Conservation (phyloP, 2,329 filamentous ascomycete genomes). For the Ophiostoma populinum region DNA sequence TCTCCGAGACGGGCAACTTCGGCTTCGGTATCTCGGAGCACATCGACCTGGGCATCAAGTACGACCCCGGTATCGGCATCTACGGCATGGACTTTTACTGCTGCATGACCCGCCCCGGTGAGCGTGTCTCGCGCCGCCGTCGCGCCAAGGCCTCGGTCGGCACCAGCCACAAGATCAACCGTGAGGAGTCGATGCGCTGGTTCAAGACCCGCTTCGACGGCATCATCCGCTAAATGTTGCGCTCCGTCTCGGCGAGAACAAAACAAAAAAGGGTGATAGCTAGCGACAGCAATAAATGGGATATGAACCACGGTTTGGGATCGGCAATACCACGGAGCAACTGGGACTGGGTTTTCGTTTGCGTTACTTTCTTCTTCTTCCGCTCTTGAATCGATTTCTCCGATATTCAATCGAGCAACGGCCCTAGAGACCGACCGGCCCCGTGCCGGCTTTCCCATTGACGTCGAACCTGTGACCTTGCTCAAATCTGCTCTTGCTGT, state of each 20-base stretch:
- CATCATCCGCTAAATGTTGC: slow-evolving; percentile 82
- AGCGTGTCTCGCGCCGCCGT: slow-evolving; percentile 91
- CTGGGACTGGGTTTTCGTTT: not conserved
- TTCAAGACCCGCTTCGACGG: slow-evolving; percentile 84
- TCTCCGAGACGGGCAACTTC: slow-evolving; percentile 99
- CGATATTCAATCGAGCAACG: slow-evolving; percentile 41
- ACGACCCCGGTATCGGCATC: slow-evolving; percentile 94
- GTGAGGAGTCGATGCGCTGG: slow-evolving; percentile 94
- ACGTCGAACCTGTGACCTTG: not conserved
- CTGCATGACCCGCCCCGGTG: slow-evolving; percentile 99
- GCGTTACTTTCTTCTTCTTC: slow-evolving; percentile 14
- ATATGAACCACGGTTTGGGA: slow-evolving; percentile 4
- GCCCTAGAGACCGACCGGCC: slow-evolving; percentile 60
- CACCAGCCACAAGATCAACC: slow-evolving; percentile 80
- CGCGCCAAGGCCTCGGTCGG: slow-evolving; percentile 78
- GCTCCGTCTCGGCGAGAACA: slow-evolving; percentile 8
- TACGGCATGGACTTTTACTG: slow-evolving; percentile 99
- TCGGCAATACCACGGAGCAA: slow-evolving; percentile 5
- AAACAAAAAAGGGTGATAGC: slow-evolving; percentile 10
- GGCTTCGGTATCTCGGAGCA: slow-evolving; percentile 99
- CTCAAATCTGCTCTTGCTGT: not conserved
- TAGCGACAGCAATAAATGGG: slow-evolving; percentile 1
- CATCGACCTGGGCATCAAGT: slow-evolving; percentile 99
- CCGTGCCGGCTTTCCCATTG: slow-evolving; percentile 40
- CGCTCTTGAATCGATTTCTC: slow-evolving; percentile 28